These are phyloP conservation scores for Cutaneotrichosporon sp. DNA, from an alignment of 1,284 basidiomycete species.

Conservation along the genomic window DNA sequence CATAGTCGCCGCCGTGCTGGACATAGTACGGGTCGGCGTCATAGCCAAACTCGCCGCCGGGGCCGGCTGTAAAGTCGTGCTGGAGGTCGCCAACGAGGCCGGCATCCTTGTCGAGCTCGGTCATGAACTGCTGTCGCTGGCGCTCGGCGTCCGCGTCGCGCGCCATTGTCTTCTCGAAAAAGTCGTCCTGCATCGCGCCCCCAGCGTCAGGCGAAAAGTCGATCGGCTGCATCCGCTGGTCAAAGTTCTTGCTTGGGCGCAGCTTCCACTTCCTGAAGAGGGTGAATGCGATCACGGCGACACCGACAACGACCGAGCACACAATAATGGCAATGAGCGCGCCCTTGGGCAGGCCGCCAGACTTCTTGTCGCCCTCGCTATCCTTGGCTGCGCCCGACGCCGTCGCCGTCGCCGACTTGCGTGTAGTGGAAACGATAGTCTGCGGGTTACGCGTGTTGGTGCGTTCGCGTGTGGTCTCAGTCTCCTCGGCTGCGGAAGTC, in stretches of 20 bases:
- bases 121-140: conserved; percentile 39
- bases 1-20: conserved; percentile 9
- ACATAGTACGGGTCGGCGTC: conserved; percentile 6
- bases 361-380: conserved; percentile 6
- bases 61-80: conserved; percentile 75
- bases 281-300: conserved; percentile 69
- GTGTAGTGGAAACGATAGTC: too few species aligned
- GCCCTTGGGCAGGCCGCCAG: conserved; percentile 50
- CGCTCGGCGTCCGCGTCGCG: conserved; percentile 35
- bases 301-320: conserved; percentile 63
- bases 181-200: conserved; percentile 43
- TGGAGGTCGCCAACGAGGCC: conserved; percentile 36
- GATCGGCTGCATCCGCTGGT: conserved; percentile 56
- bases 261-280: conserved; percentile 89
- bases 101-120: conserved; percentile 34
- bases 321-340: conserved; percentile 68
- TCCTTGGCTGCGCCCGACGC: too few species aligned
- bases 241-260: conserved; percentile 69
- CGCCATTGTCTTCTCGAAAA: conserved; percentile 41
- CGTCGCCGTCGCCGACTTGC: too few species aligned
- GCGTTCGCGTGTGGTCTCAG: too few species aligned
- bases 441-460: too few species aligned
- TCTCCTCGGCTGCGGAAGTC: too few species aligned
- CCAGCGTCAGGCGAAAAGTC: conserved; percentile 69
- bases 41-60: conserved; percentile 27